These are phyloP conservation scores for Solanum lignicaule DNA, from an alignment of 257 asterid species.

Conservation along the genomic window DNA sequence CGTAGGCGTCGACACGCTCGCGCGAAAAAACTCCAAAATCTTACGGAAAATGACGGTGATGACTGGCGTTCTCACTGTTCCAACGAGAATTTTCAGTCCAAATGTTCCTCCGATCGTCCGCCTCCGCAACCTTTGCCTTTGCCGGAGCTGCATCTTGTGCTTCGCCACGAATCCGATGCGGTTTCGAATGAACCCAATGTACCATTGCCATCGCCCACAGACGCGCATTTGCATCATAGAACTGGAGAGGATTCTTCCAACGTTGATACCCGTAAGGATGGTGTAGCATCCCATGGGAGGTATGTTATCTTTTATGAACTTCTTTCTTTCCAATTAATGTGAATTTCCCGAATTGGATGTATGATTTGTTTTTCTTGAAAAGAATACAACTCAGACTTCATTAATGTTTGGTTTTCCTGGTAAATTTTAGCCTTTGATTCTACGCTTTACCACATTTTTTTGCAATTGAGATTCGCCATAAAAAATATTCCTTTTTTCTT, in stretches of 20 bases:
- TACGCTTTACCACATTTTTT: background rate
- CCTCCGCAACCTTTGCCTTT: slow-evolving; percentile 65
- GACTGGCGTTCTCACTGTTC: slow-evolving; percentile 20
- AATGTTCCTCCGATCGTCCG: slow-evolving; percentile 8
- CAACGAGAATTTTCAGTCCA: slow-evolving; percentile 3
- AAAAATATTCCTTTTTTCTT: background rate
- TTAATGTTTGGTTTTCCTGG: background rate
- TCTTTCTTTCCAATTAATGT: background rate
- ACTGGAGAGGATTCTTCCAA: slow-evolving; percentile 4
- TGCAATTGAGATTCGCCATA: background rate
- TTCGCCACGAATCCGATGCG: slow-evolving; percentile 28
- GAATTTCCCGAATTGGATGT: background rate
- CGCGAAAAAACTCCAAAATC: slow-evolving; percentile 25
- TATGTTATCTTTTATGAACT: background rate
- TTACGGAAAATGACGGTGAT: slow-evolving; percentile 20
- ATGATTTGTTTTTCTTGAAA: background rate
- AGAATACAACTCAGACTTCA: background rate
- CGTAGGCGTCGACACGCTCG: slow-evolving; percentile 23
- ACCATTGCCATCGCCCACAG: slow-evolving; percentile 56
- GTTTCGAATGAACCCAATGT: slow-evolving; percentile 16
- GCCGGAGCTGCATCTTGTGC: slow-evolving; percentile 45
- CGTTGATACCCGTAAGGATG: slow-evolving; percentile 12
- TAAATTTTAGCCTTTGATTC: background rate
- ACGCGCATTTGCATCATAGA: background rate
- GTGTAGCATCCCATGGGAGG: slow-evolving; percentile 10